Base-by-base conservation (phyloP, 2,329 filamentous ascomycete genomes). In the Pseudogymnoascus sp. region DNA sequence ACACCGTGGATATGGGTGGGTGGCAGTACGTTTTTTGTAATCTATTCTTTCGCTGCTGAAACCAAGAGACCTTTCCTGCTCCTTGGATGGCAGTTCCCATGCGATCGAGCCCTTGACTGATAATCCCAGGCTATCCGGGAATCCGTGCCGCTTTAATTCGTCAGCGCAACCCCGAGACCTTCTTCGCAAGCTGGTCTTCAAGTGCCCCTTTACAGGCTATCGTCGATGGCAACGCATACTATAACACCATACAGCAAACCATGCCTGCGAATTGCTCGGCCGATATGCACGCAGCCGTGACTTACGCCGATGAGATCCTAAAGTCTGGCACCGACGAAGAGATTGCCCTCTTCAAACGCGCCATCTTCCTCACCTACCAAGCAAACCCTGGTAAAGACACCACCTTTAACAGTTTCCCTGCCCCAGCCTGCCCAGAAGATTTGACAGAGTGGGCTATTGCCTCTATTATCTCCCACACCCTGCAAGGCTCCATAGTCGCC, bases 1-100 rank as follows among this genome's bases (percentile, higher is more conserved):
- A 62, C 36, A 30, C 62, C 62, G n/a, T 64, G 62, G 62, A 58
- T 64, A 28, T 50, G 38, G 43, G 37, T 63, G 6, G 62, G 62
- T 14, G 62, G 53, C 30, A 62, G 60, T 43, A 43, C 12, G 39
- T 43, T 25, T 2, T 25, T 25, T 25, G 2, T 25, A 25, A 25
- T 5, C 5, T 5, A 25, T 25, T 5, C 3, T 25, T 25, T 25
- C 22, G 22, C 22, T 25, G 22, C 6, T 43, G 20, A 6, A 25
- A 5, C 4, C 2, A 43, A 12, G 20, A 43, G 18, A 43, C 14
- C 6, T 43, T 18, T 14, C 39, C 11, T 43, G 11, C 11, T 4
- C 12, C 11, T 22, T 25, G 39, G 12, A 22, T 22, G 14, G 5
- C 39, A 43, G 14, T 43, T 25, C 9, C 20, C 39, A 14, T 43